A percentile compares a stretch with the other conserved stretches of the same genome.
Conservation (phyloP, 2,329 filamentous ascomycete species). For the Curvularia hawaiiensis region DNA sequence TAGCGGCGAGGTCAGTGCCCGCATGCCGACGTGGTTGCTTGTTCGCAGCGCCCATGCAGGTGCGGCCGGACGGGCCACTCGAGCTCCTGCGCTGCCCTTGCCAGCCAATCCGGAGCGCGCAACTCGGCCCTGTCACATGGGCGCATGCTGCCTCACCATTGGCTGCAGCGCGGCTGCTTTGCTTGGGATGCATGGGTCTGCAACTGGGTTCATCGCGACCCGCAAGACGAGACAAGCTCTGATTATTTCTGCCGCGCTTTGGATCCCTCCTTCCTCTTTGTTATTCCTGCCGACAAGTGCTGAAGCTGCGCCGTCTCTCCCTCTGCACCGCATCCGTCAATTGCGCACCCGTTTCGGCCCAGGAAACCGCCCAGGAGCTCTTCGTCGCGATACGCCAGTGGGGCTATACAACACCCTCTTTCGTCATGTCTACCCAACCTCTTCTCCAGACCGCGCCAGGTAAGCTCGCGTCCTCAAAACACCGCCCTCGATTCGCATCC, state of each 20-base stretch:
- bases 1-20: constrained; percentile 8
- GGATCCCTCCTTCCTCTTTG: neutral
- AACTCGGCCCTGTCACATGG: constrained; percentile 1
- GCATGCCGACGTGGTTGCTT: constrained; percentile 11
- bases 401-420: constrained; percentile 12
- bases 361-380: constrained; percentile 11
- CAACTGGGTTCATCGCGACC: constrained; percentile 8
- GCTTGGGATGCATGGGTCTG: neutral
- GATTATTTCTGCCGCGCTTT: constrained; percentile 9
- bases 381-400: constrained; percentile 18
- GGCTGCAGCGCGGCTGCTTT: constrained; percentile 3
- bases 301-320: constrained; percentile 15
- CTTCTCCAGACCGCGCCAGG: constrained; percentile 93
- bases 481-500: neutral
- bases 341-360: constrained; percentile 11
- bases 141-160: constrained; percentile 9
- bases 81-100: neutral
- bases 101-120: constrained; percentile 2
- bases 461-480: constrained; percentile 51
- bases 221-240: constrained; percentile 8
- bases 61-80: constrained; percentile 1
- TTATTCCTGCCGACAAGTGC: constrained; percentile 1
- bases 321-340: constrained; percentile 7
- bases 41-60: constrained; percentile 3
- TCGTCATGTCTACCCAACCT: constrained; percentile 90